Base-by-base conservation (phyloP, 495 filamentous ascomycete genomes). In the Friedmanniomyces endolithicus region DNA sequence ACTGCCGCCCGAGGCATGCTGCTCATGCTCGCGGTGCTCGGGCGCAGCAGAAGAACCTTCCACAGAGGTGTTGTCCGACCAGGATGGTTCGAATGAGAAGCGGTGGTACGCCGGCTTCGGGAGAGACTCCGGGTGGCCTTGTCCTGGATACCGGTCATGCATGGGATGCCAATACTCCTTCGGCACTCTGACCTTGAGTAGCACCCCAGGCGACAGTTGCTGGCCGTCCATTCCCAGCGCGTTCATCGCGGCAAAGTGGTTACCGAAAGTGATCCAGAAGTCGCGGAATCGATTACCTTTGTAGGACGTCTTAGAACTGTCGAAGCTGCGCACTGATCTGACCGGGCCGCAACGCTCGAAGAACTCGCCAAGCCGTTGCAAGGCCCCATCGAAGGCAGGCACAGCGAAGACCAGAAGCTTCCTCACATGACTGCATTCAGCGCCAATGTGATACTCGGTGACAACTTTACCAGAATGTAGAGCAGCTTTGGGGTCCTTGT, bases 131-230 rank as follows among this genome's bases (percentile, higher is more conserved):
- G n/a, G 41, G 17, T 48, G 17, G 24, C 23, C 33, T 22, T 46
- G 9, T 22, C 55, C 47, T 3, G 55, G 47, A 23, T 31, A 57
- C 25, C 20, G 12, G 22, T 16, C 9, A 24, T 51, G 39, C n/a
- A 1, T 46, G 24, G 39, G 17, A 23, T 55, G 52, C 52, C 52
- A 60, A 19, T 39, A 56, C 40, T 60, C 48, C n/a, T 25, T 29
- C 6, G 58, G 34, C 27, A 60, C 58, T 29, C 56, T 47, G 14
- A 60, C 19, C n/a, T 33, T 34, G 7, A 56, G 14, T 12, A 1
- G 33, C 23, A 14, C 11, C 19, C 11, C 20, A 3, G 11, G 11
- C 4, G 9, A 11, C 19, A 44, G 47, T 12, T 48, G 31, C 22
- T 16, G 25, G 17, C 33, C 58, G 20, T 24, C 40, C 1, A 46